Evolutionary conservation across 1,284 basidiomycete species (phyloP).

Genomic region (Sanghuangporus sanghuang): DNA sequence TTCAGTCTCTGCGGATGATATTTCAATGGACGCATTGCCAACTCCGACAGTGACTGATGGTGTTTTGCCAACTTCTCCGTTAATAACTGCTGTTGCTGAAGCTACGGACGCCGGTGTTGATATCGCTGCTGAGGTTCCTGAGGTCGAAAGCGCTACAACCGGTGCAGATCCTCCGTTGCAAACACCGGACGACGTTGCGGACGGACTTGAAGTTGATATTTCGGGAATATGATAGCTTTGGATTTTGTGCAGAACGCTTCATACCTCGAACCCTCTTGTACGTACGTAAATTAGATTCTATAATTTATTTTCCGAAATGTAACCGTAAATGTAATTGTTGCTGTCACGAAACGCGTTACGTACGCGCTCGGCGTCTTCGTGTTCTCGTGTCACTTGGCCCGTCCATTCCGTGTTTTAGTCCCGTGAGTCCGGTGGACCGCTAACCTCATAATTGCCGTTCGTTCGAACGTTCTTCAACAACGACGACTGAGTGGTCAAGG

Average conservation of each 20-base stretch:
- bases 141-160: too few species aligned
- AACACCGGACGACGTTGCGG: too few species aligned
- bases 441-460: neutral
- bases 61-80: too few species aligned
- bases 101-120: too few species aligned
- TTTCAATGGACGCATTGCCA: neutral
- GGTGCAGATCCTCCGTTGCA: too few species aligned
- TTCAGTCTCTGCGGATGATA: too few species aligned
- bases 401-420: neutral
- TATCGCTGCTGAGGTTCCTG: too few species aligned
- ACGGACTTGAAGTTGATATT: too few species aligned
- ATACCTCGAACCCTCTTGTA: too few species aligned
- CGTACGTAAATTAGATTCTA: neutral
- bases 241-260: neutral
- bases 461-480: neutral
- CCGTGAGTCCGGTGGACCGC: neutral
- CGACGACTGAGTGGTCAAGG: neutral
- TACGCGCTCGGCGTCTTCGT: neutral
- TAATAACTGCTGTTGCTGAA: neutral
- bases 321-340: neutral
- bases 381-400: neutral
- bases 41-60: neutral
- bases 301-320: neutral
- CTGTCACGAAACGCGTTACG: slow-evolving; percentile 1
- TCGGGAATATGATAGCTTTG: too few species aligned